These are phyloP conservation scores for Salmacisia buchloeana DNA, from an alignment of 1,284 basidiomycete species.

Conservation along the genomic window DNA sequence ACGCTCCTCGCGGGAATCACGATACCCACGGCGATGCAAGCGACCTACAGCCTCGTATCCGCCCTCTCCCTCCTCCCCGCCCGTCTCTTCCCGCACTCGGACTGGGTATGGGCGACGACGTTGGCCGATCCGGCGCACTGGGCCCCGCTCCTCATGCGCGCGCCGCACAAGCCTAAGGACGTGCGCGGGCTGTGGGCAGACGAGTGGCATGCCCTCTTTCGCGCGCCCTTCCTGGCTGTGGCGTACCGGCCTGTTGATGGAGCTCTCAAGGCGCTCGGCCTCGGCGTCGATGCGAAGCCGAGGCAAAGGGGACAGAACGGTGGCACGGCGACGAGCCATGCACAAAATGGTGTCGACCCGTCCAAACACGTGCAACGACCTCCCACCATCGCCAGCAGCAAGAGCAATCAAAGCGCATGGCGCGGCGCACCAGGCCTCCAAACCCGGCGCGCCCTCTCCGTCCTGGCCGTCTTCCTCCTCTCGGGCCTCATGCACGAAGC, in stretches of 20 bases:
- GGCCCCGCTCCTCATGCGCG: neutral
- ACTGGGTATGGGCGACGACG: neutral
- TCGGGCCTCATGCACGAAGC: slow-evolving; percentile 24
- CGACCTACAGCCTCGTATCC: neutral
- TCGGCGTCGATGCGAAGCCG: neutral
- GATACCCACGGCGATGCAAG: neutral
- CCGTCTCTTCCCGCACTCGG: slow-evolving; percentile 1
- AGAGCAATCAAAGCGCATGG: slow-evolving; percentile 7
- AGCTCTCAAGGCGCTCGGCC: neutral
- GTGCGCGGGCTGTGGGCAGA: neutral
- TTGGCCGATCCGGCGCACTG: neutral
- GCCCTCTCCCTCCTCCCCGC: neutral
- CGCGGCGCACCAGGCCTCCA: slow-evolving; percentile 1
- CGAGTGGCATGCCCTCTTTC: neutral
- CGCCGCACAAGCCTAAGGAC: neutral
- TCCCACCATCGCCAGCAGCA: neutral
- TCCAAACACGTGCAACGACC: no score
- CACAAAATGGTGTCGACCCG: no score
- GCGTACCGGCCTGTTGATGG: neutral
- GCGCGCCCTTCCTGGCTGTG: neutral
- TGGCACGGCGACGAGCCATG: no score
- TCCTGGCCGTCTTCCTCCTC: slow-evolving; percentile 15
- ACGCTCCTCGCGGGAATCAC: neutral
- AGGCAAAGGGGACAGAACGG: neutral
- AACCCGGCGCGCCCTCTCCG: slow-evolving; percentile 8